Evolutionary conservation across 352 stramenopile species (phyloP).

Genomic region (Phytophthora aleatoria): DNA sequence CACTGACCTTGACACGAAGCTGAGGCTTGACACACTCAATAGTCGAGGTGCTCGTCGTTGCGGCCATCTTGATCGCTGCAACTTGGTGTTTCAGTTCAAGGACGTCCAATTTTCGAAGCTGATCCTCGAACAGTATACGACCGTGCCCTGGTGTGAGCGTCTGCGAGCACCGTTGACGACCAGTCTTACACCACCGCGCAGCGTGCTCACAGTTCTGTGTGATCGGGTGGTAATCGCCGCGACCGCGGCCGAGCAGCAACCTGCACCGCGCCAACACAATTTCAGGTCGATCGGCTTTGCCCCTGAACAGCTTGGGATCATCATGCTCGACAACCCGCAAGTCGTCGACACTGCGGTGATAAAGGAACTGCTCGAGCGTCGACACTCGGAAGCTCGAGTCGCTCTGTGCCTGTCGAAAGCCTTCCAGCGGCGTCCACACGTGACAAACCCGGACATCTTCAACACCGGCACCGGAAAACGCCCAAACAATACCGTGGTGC

Average conservation of each 20-base stretch:
- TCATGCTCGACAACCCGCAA: slow-evolving; percentile 62
- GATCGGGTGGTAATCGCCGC: slow-evolving; percentile 66
- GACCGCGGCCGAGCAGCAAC: slow-evolving; percentile 52
- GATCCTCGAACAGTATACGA: slow-evolving; percentile 54
- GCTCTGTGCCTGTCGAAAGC: slow-evolving; percentile 46
- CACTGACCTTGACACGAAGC: slow-evolving; percentile 29
- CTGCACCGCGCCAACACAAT: slow-evolving; percentile 63
- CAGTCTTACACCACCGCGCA: slow-evolving; percentile 50
- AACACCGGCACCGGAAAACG: slow-evolving; percentile 35
- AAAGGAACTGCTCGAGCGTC: slow-evolving; percentile 61
- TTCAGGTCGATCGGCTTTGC: slow-evolving; percentile 49
- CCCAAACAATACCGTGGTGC: slow-evolving; percentile 75
- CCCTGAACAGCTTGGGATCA: slow-evolving; percentile 51
- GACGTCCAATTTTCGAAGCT: slow-evolving; percentile 48
- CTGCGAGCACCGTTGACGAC: slow-evolving; percentile 62
- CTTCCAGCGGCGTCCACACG: slow-evolving; percentile 57
- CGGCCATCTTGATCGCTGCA: slow-evolving; percentile 46
- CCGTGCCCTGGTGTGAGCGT: slow-evolving; percentile 43
- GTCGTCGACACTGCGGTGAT: slow-evolving; percentile 38
- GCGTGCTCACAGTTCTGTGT: slow-evolving; percentile 69
- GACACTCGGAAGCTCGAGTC: slow-evolving; percentile 66
- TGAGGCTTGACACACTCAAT: slow-evolving; percentile 22
- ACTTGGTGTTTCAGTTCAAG: slow-evolving; percentile 47
- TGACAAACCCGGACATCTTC: slow-evolving; percentile 49
- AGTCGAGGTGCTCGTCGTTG: slow-evolving; percentile 29